These are phyloP conservation scores for Lolium perenne DNA, from an alignment of 176 grass and related monocot genomes.

Conservation along the genomic window DNA sequence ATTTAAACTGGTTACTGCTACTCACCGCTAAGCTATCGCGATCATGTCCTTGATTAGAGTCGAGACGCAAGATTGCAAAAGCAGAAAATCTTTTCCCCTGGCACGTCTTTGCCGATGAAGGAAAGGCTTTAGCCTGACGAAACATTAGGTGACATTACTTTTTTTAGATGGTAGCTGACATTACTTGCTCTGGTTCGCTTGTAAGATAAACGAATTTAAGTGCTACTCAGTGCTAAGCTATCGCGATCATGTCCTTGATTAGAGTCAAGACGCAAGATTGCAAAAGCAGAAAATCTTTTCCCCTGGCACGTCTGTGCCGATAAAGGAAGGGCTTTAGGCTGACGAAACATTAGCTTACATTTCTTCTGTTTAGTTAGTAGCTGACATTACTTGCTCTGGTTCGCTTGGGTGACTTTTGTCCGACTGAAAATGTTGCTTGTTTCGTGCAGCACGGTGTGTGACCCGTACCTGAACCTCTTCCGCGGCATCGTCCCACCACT, in stretches of 20 bases:
- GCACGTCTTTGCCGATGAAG: not conserved
- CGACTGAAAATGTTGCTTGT: conserved; percentile 19
- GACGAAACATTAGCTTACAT: not conserved
- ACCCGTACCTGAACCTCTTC: conserved; percentile 98
- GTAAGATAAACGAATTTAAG: not conserved
- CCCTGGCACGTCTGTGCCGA: not conserved
- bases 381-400: not conserved
- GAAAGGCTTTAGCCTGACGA: too few relatives aligned
- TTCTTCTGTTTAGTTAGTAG: not conserved
- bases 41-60: not conserved
- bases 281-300: conserved; percentile 8
- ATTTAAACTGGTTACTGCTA: not conserved
- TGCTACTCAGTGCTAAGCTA: not conserved
- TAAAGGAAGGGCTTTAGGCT: not conserved
- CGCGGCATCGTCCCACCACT: conserved; percentile 94
- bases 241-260: not conserved
- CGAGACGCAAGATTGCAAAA: not conserved
- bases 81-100: not conserved
- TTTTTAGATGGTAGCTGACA: not conserved
- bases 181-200: not conserved
- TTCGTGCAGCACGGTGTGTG: conserved; percentile 79
- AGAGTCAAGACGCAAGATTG: not conserved
- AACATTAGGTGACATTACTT: not conserved
- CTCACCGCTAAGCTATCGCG: not conserved
- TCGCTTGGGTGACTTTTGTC: not conserved